phyloP scores from a whole-genome alignment of 768 basidiomycete species.

The Calocybe indica region DNA sequence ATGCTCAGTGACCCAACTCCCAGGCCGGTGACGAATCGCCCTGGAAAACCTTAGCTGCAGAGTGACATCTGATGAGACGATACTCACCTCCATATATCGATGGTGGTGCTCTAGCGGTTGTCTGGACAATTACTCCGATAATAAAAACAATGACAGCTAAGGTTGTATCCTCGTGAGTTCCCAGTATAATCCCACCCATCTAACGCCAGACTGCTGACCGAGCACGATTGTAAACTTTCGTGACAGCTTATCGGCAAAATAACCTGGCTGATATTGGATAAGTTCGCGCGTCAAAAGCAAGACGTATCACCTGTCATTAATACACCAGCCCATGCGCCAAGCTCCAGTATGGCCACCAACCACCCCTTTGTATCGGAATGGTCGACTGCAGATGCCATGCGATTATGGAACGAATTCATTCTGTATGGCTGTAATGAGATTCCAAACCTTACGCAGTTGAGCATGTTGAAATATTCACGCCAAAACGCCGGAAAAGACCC shows the following conservation, averaged over 20 bases:
- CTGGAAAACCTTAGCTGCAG: conserved; percentile 18
- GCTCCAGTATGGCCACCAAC: conserved; percentile 69
- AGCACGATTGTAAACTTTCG: conserved; percentile 68
- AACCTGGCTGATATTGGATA: conserved; percentile 23
- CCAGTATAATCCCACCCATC: neutral
- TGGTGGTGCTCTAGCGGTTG: conserved; percentile 45
- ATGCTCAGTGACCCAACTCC: conserved; percentile 79
- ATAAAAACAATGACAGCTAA: conserved; percentile 56
- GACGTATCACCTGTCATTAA: conserved; percentile 48
- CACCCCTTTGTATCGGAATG: conserved; percentile 57
- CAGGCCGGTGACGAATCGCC: conserved; percentile 74
- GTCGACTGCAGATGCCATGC: conserved; percentile 51
- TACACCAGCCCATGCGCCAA: conserved; percentile 74
- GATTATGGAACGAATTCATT: conserved; percentile 44
- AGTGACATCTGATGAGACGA: neutral
- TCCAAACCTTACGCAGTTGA: neutral
- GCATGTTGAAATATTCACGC: conserved; percentile 29
- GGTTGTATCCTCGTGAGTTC: conserved; percentile 7
- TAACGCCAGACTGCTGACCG: conserved; percentile 24
- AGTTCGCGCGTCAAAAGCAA: neutral
- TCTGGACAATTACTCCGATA: conserved; percentile 72
- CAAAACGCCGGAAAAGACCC: conserved; percentile 74
- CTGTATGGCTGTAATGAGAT: conserved; percentile 13
- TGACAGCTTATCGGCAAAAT: conserved; percentile 66
- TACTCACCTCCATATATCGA: conserved; percentile 58